A percentile compares a stretch with the other conserved stretches of the same genome.
These are phyloP conservation scores for Claviceps spartinae DNA, from an alignment of 2,329 filamentous ascomycete genomes.

Conservation along the genomic window DNA sequence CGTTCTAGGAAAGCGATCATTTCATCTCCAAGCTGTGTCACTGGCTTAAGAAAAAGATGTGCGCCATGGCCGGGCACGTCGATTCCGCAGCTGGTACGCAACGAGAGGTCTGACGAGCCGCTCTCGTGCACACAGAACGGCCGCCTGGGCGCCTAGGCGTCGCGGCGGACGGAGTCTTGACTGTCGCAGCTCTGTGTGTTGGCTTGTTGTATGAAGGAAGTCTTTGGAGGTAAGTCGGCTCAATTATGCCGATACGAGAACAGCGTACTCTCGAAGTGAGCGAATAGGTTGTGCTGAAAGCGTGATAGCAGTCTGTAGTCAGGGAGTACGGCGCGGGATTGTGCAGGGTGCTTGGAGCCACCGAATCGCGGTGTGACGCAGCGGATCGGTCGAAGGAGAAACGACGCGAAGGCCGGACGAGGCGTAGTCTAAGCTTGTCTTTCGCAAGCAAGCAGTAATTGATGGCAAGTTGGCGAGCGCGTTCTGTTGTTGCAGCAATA, in stretches of 20 bases:
- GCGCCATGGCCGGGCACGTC: constrained; percentile 2
- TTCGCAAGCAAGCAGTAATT: neutral
- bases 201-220: neutral
- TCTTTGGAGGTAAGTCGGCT: neutral
- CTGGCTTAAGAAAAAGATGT: constrained; percentile 1
- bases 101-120: neutral
- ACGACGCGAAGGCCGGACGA: no score
- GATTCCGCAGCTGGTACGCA: neutral
- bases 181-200: neutral
- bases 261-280: neutral
- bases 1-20: constrained; percentile 1
- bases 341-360: neutral
- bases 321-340: neutral
- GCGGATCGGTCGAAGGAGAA: no score
- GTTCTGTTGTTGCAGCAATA: neutral
- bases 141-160: neutral
- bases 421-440: no score
- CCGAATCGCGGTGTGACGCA: neutral
- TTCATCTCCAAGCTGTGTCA: neutral
- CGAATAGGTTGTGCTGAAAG: neutral
- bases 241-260: neutral
- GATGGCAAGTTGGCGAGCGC: neutral
- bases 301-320: neutral
- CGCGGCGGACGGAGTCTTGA: neutral
- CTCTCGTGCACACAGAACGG: neutral